Percentiles rank a stretch among this genome's conserved stretches.
Conservation (phyloP, 768 basidiomycete genomes). For the Mycena maculata region DNA sequence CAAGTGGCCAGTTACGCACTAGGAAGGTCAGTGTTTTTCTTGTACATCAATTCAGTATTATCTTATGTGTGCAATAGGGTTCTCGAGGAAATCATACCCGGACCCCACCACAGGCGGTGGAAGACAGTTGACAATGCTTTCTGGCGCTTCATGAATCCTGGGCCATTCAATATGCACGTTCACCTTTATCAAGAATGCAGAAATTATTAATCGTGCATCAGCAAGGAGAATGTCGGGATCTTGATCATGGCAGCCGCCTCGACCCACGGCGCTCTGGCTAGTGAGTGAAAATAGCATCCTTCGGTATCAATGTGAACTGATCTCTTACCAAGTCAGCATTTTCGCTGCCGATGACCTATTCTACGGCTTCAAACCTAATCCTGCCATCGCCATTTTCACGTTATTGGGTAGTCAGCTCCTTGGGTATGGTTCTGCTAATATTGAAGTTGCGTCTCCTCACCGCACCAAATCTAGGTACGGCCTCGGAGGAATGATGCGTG, state of each 20-base stretch:
- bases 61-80: constrained; percentile 10
- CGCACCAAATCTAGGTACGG: neutral
- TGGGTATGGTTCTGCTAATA: constrained; percentile 42
- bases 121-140: constrained; percentile 33
- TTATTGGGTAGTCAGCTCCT: constrained; percentile 44
- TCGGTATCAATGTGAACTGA: neutral
- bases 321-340: constrained; percentile 44
- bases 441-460: neutral
- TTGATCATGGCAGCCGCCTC: constrained; percentile 60
- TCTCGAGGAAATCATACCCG: constrained; percentile 34
- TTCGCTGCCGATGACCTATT: constrained; percentile 58
- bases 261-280: constrained; percentile 54
- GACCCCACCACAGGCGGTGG: constrained; percentile 28
- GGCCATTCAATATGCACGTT: constrained; percentile 53
- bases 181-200: neutral
- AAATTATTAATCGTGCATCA: constrained; percentile 22
- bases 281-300: constrained; percentile 3
- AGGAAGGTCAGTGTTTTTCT: constrained; percentile 26
- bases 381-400: constrained; percentile 44
- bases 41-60: neutral
- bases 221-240: constrained; percentile 60
- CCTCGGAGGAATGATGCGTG: constrained; percentile 51
- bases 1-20: constrained; percentile 30
- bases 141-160: constrained; percentile 58
- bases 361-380: constrained; percentile 47